Conservation (phyloP, 768 basidiomycete species). For the Holtermanniella nyarrowii region DNA sequence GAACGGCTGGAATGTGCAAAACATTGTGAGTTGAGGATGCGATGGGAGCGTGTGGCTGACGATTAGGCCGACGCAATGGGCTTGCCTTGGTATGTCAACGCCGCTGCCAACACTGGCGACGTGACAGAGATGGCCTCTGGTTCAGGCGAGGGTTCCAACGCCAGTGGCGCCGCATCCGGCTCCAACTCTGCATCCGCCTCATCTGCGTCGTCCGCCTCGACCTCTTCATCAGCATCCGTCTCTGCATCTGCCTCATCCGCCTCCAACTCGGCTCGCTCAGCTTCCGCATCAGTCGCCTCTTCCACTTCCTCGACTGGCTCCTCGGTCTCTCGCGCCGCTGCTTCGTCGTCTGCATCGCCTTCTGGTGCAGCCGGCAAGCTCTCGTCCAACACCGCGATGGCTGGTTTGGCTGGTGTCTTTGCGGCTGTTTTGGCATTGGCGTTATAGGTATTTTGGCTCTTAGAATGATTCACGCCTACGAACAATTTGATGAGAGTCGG, state of each 20-base stretch:
- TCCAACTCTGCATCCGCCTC: constrained; percentile 10
- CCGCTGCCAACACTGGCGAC: constrained; percentile 18
- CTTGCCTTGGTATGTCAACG: constrained; percentile 40
- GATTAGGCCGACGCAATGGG: constrained; percentile 22
- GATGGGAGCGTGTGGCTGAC: constrained; percentile 2
- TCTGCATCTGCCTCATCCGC: constrained; percentile 1
- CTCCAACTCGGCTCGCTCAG: constrained; percentile 4
- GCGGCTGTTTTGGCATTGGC: not conserved
- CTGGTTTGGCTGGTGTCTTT: not conserved
- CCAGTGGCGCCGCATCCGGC: constrained; percentile 1
- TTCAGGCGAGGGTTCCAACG: constrained; percentile 1
- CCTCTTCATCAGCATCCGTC: constrained; percentile 4
- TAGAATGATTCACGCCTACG: not conserved
- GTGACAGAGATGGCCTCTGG: constrained; percentile 20
- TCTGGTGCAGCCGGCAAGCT: not conserved
- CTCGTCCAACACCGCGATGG: too few species aligned
- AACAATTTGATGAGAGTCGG: not conserved
- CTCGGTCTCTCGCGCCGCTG: not conserved
- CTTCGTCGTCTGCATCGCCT: not conserved
- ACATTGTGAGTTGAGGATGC: constrained; percentile 39
- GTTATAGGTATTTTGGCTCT: not conserved
- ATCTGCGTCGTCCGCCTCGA: constrained; percentile 3
- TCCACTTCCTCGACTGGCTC: constrained; percentile 6
- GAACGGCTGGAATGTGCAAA: constrained; percentile 58
- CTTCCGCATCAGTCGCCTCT: constrained; percentile 6